Evolutionary conservation across 108 stramenopile species (phyloP).

Genomic region (Conticribra weissflogii): DNA sequence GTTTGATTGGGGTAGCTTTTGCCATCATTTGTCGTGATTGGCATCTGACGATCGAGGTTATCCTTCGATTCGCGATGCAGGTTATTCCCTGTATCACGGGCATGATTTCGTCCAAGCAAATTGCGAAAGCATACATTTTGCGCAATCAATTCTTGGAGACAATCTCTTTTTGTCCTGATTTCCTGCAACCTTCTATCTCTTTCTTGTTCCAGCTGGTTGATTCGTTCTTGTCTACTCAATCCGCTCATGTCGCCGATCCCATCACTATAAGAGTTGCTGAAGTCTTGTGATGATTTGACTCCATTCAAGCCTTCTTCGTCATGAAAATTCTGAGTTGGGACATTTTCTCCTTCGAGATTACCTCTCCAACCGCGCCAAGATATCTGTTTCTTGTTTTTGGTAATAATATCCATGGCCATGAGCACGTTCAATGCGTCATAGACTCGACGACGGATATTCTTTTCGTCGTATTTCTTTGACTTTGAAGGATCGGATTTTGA

Average conservation of each 20-base stretch:
- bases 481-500: slow-evolving; percentile 31
- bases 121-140: slow-evolving; percentile 92
- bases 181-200: slow-evolving; percentile 40
- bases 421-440: slow-evolving; percentile 96
- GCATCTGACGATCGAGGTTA: neutral
- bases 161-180: slow-evolving; percentile 70
- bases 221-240: slow-evolving; percentile 44
- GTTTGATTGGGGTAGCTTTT: neutral
- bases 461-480: slow-evolving; percentile 77
- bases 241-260: neutral
- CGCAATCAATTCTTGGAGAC: slow-evolving; percentile 77
- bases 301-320: too few relatives aligned
- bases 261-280: too few relatives aligned
- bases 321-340: too few relatives aligned
- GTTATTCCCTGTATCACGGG: slow-evolving; percentile 14
- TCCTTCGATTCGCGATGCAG: too few relatives aligned
- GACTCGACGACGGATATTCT: slow-evolving; percentile 93
- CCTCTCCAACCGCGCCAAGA: slow-evolving; percentile 89
- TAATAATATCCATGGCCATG: slow-evolving; percentile 96
- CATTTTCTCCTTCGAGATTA: too few relatives aligned
- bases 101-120: slow-evolving; percentile 73
- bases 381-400: slow-evolving; percentile 88
- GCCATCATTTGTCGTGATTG: neutral
- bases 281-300: too few relatives aligned
- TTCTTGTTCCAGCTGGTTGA: slow-evolving; percentile 63